These are phyloP conservation scores for Hyaloscypha bicolor DNA, from an alignment of 495 filamentous ascomycete species.

Conservation along the genomic window DNA sequence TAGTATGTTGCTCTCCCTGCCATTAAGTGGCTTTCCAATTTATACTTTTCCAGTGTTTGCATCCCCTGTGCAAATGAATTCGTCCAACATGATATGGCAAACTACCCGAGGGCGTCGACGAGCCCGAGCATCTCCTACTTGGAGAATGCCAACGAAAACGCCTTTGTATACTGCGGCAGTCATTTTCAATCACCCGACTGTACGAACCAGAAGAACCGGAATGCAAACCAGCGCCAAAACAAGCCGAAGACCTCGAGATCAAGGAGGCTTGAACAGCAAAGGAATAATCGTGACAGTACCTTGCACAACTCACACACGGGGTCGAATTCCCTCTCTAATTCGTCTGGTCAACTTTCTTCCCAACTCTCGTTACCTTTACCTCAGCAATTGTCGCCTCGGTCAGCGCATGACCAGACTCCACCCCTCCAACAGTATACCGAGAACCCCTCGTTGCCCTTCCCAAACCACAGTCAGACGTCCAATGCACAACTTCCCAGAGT, in stretches of 20 bases:
- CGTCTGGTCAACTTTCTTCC: no score
- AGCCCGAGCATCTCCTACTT: background rate
- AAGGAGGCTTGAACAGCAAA: no score
- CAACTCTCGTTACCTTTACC: no score
- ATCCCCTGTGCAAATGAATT: background rate
- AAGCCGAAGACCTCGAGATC: background rate
- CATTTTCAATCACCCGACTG: background rate
- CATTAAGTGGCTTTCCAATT: background rate
- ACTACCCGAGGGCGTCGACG: background rate
- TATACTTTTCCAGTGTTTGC: background rate
- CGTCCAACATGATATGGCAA: background rate
- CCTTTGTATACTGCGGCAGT: background rate
- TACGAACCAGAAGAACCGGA: background rate
- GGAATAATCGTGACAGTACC: no score
- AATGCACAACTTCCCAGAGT: background rate
- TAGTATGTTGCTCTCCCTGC: background rate
- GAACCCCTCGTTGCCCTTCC: background rate
- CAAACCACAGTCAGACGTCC: background rate
- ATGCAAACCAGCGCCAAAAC: background rate
- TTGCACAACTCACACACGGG: no score
- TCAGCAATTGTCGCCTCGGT: background rate
- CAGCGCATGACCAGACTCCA: background rate
- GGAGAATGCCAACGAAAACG: background rate
- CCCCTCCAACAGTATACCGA: background rate
- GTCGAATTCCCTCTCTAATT: no score